Percentiles rank a stretch among this genome's conserved stretches.
These are phyloP conservation scores for Annulohypoxylon truncatum DNA, from an alignment of 2,329 filamentous ascomycete genomes.

Conservation along the genomic window DNA sequence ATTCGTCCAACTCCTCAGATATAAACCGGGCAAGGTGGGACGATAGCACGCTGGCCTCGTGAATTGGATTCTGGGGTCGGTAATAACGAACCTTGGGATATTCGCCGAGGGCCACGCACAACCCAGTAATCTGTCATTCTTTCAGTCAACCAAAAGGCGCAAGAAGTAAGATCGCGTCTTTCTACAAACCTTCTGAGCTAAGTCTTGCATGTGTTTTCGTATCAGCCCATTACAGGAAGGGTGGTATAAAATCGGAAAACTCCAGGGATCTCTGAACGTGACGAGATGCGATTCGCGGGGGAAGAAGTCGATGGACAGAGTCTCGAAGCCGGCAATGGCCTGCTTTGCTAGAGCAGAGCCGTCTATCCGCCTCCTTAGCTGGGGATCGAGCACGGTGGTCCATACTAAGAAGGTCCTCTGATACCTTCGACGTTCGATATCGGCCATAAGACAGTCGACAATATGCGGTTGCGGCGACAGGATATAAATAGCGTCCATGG, in stretches of 20 bases:
- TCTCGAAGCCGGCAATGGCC: conserved; percentile 82
- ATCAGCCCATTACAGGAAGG: conserved; percentile 89
- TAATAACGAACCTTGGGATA: conserved; percentile 95
- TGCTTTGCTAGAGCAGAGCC: conserved; percentile 74
- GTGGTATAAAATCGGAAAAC: conserved; percentile 92
- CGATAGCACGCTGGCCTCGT: conserved; percentile 90
- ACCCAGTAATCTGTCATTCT: conserved; percentile 74
- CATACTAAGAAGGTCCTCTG: conserved; percentile 83
- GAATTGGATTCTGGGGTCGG: conserved; percentile 75
- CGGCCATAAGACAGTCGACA: conserved; percentile 92
- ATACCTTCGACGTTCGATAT: conserved; percentile 88
- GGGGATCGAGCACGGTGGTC: conserved; percentile 79
- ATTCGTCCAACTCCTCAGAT: conserved; percentile 90
- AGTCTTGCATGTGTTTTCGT: conserved; percentile 80
- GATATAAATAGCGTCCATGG: conserved; percentile 95
- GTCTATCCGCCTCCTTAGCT: conserved; percentile 79
- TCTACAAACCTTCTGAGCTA: conserved; percentile 82
- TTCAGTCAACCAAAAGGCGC: conserved; percentile 27
- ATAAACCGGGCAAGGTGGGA: conserved; percentile 90
- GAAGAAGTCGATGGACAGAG: conserved; percentile 88
- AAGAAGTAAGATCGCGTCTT: not conserved
- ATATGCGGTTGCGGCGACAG: conserved; percentile 87
- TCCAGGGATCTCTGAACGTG: conserved; percentile 94
- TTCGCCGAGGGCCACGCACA: conserved; percentile 93
- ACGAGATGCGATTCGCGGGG: conserved; percentile 91